Evolutionary conservation across 202 grass and related monocot genomes (phyloP).

Genomic region (Zoysia matrella): DNA sequence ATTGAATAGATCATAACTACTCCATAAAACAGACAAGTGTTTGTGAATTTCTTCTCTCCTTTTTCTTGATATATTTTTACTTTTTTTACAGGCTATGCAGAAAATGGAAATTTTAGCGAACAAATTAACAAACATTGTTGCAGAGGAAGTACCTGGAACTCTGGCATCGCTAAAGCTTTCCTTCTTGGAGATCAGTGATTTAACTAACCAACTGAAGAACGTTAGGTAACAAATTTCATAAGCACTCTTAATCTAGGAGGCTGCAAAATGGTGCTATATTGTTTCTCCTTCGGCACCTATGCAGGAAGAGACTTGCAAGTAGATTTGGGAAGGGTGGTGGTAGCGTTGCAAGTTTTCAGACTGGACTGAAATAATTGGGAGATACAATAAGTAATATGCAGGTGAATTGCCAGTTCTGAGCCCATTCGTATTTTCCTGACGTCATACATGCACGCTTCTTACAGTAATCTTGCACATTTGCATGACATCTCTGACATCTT

Average conservation of each 20-base stretch:
- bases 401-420: not conserved
- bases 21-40: not conserved
- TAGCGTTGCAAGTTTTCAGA: slow-evolving; percentile 1
- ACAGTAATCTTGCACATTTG: not conserved
- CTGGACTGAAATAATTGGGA: not conserved
- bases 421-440: not conserved
- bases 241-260: not conserved
- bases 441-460: not conserved
- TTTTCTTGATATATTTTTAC: not conserved
- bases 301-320: slow-evolving; percentile 47
- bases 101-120: slow-evolving; percentile 34
- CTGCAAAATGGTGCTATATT: not conserved
- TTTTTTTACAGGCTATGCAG: slow-evolving; percentile 38
- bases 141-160: slow-evolving; percentile 55
- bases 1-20: not conserved
- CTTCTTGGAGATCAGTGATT: slow-evolving; percentile 64
- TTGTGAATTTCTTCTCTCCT: not conserved
- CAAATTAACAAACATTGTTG: slow-evolving; percentile 43
- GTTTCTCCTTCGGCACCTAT: slow-evolving; percentile 7
- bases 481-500: not conserved
- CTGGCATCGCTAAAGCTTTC: slow-evolving; percentile 56
- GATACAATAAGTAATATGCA: slow-evolving; percentile 7
- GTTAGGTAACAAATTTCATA: slow-evolving; percentile 42
- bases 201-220: slow-evolving; percentile 54
- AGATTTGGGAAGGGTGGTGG: slow-evolving; percentile 32